Evolutionary conservation across 352 stramenopile species (phyloP), one percentile per base, ranked within the genome.

Genomic region (Aphanomyces stellatus): DNA sequence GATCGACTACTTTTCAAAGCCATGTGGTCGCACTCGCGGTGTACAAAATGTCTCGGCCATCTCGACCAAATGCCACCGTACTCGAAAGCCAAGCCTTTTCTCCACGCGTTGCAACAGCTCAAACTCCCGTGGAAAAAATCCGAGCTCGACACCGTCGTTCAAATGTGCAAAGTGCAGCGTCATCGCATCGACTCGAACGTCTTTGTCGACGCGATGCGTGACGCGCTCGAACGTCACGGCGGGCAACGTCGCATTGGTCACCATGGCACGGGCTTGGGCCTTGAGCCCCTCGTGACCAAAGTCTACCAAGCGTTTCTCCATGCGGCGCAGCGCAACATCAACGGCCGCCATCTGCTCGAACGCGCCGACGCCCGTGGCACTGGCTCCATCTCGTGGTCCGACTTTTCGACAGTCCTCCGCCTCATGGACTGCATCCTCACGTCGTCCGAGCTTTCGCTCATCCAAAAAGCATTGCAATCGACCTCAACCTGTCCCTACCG

Each of bases 351-450:
- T 30, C 67, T 93, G 4, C 71, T 93, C 3, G 80, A 93, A 68
- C 88, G 88, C 41, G 91, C 80, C 60, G 84, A 93, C 63, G 60
- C 66, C 5, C 69, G 75, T 17, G 77, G 72, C 40, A 83, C 74
- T 0, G 84, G 84, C 4, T 65, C 75, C 3, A 78, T 91, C 1
- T 85, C 80, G 3, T 40, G 88, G 30, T 63, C 87, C 17, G 84
- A 93, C 62, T 84, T 90, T 40, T 77, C 88, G 64, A 91, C 82
- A 0, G 81, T 93, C 2, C 66, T 93, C n/a, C 79, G 84, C 0
- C 69, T 93, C 40, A 88, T 93, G 74, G 82, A 81, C 2, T 93
- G 84, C 69, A 64, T 70, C 5, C 69, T 93, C 1, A 72, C 72
- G 0, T 74, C 87, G 1, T 31, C 40, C 15, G 84, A 93, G 57